Conservation (phyloP, 768 basidiomycete genomes). For the Galerina marginata region DNA sequence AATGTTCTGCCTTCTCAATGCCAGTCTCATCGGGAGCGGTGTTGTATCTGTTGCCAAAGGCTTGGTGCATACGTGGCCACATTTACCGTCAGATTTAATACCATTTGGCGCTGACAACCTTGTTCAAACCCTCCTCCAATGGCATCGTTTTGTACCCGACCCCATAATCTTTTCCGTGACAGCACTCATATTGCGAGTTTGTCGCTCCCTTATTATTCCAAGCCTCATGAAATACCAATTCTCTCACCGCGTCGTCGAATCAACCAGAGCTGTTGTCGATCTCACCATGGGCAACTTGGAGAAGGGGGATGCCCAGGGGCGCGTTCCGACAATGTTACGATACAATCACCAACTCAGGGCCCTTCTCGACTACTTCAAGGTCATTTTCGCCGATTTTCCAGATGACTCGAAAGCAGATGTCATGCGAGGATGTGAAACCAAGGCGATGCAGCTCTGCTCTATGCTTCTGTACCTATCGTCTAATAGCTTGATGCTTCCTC, state of each 20-base stretch:
- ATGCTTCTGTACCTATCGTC: conserved; percentile 5
- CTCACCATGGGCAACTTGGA: not conserved
- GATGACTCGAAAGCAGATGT: conserved; percentile 1
- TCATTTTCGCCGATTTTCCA: not conserved
- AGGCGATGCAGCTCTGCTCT: conserved; percentile 16
- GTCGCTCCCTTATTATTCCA: conserved; percentile 2
- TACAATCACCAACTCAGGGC: not conserved
- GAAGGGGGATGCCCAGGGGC: not conserved
- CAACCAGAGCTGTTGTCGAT: not conserved
- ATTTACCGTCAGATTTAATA: not conserved
- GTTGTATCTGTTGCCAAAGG: conserved; percentile 7
- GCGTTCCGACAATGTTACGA: not conserved
- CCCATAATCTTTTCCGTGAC: not conserved
- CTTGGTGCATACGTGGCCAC: conserved; percentile 1
- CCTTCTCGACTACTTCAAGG: not conserved
- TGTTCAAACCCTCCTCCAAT: conserved; percentile 8
- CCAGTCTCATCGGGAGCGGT: not conserved
- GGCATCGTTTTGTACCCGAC: conserved; percentile 11
- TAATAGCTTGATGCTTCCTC: not conserved
- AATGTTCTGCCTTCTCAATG: not conserved
- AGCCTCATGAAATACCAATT: conserved; percentile 10
- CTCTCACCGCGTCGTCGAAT: not conserved
- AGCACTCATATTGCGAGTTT: not conserved
- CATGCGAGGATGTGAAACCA: conserved; percentile 15
- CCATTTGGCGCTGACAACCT: conserved; percentile 10